A percentile compares a stretch with the other conserved stretches of the same genome.
phyloP scores from a whole-genome alignment of 192 early-diverging fungal genomes.

The Entomortierella parvispora region DNA sequence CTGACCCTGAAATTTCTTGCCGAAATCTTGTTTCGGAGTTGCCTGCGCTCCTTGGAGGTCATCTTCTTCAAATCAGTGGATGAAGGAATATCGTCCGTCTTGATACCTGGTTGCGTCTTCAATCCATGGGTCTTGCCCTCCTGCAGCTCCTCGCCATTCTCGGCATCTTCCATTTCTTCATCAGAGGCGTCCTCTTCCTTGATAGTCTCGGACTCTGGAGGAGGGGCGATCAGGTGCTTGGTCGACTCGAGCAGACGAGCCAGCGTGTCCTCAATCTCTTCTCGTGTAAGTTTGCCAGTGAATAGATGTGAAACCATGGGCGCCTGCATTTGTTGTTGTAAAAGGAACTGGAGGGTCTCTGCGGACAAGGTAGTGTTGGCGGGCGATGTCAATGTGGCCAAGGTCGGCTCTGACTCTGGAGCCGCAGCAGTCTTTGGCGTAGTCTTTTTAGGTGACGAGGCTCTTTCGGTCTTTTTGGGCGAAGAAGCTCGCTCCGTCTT shows the following conservation, averaged over 20 bases:
- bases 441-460: neutral
- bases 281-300: conserved; percentile 23
- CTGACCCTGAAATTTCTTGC: conserved; percentile 86
- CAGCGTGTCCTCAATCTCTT: conserved; percentile 40
- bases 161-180: neutral
- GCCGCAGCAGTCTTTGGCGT: neutral
- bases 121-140: conserved; percentile 29
- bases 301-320: conserved; percentile 43
- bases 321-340: conserved; percentile 39
- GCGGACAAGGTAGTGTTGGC: conserved; percentile 41
- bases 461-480: conserved; percentile 17
- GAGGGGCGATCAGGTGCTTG: conserved; percentile 19
- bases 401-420: neutral
- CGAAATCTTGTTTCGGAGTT: conserved; percentile 88
- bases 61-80: conserved; percentile 67
- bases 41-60: conserved; percentile 79
- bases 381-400: neutral
- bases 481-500: conserved; percentile 9
- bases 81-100: conserved; percentile 47
- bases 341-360: conserved; percentile 35
- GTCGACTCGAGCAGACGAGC: conserved; percentile 33
- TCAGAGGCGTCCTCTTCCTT: conserved; percentile 4
- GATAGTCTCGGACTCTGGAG: conserved; percentile 7
- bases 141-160: neutral
- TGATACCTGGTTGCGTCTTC: conserved; percentile 47